A percentile compares a stretch with the other conserved stretches of the same genome.
These are phyloP conservation scores for Lachancea sp. DNA, from an alignment of 805 yeast genomes.

Conservation along the genomic window DNA sequence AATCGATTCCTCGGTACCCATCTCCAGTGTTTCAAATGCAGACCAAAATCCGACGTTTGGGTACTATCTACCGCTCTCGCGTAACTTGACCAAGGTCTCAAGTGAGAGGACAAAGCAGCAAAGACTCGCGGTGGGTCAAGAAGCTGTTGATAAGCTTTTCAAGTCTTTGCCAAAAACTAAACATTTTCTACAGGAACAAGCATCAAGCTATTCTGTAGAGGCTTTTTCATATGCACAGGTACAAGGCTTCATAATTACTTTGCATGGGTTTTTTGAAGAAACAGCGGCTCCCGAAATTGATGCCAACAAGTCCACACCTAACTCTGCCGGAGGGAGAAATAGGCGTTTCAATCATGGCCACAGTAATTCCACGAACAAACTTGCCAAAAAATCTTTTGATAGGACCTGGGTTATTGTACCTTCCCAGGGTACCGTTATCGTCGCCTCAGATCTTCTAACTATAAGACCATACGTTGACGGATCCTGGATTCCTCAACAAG, in stretches of 20 bases:
- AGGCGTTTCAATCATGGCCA: constrained; percentile 31
- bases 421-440: constrained; percentile 62
- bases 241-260: constrained; percentile 65
- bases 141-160: constrained; percentile 55
- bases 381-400: constrained; percentile 73
- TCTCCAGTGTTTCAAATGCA: constrained; percentile 29
- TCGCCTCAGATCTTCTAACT: constrained; percentile 78
- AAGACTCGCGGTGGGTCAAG: constrained; percentile 63
- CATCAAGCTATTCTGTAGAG: constrained; percentile 70
- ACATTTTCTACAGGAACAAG: constrained; percentile 60
- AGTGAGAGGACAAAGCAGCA: constrained; percentile 47
- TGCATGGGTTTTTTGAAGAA: constrained; percentile 86
- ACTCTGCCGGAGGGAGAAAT: constrained; percentile 18
- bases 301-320: constrained; percentile 20
- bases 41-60: constrained; percentile 47
- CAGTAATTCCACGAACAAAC: constrained; percentile 28
- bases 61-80: constrained; percentile 62
- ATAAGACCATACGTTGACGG: constrained; percentile 56
- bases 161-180: constrained; percentile 67
- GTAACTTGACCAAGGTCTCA: constrained; percentile 65
- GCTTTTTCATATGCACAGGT: constrained; percentile 64
- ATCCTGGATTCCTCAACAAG: constrained; percentile 43
- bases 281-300: constrained; percentile 45
- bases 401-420: constrained; percentile 73
- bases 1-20: constrained; percentile 66